Conservation (phyloP, 1,139 yeast genomes). For the Saccharomyces pastorianus region DNA sequence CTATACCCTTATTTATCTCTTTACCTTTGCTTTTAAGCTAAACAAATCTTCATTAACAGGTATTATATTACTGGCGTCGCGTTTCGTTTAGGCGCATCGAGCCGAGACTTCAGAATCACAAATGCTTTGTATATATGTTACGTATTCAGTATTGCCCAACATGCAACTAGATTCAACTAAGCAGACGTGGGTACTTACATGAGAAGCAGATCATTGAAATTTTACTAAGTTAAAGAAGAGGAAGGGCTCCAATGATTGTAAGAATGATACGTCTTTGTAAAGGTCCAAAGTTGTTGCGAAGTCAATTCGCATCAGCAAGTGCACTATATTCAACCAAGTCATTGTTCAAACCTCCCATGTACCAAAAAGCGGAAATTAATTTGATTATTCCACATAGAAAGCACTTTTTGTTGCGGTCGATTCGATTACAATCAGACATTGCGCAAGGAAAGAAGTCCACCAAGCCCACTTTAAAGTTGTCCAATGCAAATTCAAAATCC, state of each 20-base stretch:
- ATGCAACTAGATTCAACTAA: neutral
- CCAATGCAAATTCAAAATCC: slow-evolving; percentile 5
- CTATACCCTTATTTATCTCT: neutral
- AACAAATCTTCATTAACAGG: neutral
- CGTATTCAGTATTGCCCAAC: neutral
- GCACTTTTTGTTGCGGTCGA: neutral
- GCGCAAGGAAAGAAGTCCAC: slow-evolving; percentile 3
- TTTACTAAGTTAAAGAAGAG: neutral
- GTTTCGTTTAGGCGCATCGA: neutral
- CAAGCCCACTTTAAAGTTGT: slow-evolving; percentile 1
- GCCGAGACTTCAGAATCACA: neutral
- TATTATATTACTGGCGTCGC: neutral
- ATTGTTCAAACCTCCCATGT: slow-evolving; percentile 5
- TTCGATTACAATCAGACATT: neutral
- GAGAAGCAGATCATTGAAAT: neutral
- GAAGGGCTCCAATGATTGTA: neutral
- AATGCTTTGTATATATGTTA: neutral
- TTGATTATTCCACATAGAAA: neutral
- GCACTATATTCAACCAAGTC: slow-evolving; percentile 4
- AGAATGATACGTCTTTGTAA: neutral
- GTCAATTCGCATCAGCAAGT: slow-evolving; percentile 2
- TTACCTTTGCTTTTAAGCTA: neutral
- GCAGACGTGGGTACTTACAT: neutral
- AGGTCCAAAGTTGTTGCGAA: neutral
- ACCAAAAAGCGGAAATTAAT: neutral